These are phyloP conservation scores for Carpinus viminea DNA, from an alignment of 306 rosid species.

Conservation along the genomic window DNA sequence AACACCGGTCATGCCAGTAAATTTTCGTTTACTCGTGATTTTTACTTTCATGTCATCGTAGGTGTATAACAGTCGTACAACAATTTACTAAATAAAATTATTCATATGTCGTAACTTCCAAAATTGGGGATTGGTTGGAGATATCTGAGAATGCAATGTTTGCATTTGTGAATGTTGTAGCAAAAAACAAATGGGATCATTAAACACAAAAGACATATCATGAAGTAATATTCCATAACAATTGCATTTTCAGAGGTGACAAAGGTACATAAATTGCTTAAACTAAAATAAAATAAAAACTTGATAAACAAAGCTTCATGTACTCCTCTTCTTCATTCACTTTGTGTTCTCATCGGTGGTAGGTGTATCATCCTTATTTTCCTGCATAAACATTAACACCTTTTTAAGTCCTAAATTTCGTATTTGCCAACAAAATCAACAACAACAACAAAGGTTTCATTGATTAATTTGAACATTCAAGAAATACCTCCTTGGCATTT, in stretches of 20 bases:
- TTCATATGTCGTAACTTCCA: no score
- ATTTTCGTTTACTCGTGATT: no score
- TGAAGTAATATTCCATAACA: no score
- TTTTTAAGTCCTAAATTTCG: neutral
- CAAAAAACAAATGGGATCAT: no score
- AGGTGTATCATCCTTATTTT: conserved; percentile 2
- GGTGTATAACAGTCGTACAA: no score
- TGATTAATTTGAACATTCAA: neutral
- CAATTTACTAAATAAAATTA: no score
- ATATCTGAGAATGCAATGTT: no score
- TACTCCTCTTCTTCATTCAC: neutral
- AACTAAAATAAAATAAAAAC: neutral
- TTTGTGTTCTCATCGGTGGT: conserved; percentile 18
- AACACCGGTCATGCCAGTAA: no score
- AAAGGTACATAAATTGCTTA: neutral
- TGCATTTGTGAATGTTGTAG: no score
- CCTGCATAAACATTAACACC: conserved; percentile 4
- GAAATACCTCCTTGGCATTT: conserved; percentile 26
- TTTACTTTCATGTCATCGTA: no score
- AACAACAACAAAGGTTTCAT: neutral
- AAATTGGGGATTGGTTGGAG: no score
- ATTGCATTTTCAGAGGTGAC: neutral
- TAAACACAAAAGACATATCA: no score
- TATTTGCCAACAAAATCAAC: neutral
- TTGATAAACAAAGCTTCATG: neutral